Evolutionary conservation across 1,284 basidiomycete genomes (phyloP).

Genomic region (Volvariella volvacea): DNA sequence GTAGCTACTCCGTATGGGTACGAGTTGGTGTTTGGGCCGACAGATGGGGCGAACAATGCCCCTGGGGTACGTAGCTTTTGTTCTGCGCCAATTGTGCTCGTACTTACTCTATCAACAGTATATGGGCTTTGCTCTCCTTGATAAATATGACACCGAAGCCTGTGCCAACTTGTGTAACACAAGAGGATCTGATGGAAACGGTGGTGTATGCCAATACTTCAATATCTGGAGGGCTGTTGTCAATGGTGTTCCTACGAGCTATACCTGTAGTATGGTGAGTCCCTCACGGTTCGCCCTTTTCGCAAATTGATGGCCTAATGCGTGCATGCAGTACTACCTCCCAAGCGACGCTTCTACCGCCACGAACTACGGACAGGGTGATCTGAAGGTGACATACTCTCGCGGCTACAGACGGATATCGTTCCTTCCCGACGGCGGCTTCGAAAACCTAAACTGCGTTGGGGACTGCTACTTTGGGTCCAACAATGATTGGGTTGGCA

Average conservation of each 20-base stretch:
- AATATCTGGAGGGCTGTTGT: constrained; percentile 41
- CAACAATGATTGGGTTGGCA: constrained; percentile 24
- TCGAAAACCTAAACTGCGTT: constrained; percentile 22
- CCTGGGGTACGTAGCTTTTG: constrained; percentile 27
- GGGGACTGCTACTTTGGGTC: constrained; percentile 21
- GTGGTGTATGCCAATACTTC: constrained; percentile 36
- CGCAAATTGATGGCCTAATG: background rate
- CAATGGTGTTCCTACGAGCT: constrained; percentile 30
- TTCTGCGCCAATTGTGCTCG: background rate
- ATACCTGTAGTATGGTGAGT: constrained; percentile 35
- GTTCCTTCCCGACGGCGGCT: constrained; percentile 24
- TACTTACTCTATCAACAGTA: constrained; percentile 17
- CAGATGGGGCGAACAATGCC: constrained; percentile 35
- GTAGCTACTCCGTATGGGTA: constrained; percentile 30
- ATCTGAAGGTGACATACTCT: constrained; percentile 31
- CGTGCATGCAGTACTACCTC: constrained; percentile 27
- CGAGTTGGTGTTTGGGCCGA: constrained; percentile 33
- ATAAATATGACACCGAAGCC: constrained; percentile 29
- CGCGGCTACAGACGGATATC: constrained; percentile 30
- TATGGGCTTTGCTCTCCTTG: constrained; percentile 35
- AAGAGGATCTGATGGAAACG: constrained; percentile 24
- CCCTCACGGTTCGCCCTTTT: background rate
- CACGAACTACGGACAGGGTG: constrained; percentile 31
- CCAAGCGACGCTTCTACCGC: constrained; percentile 30
- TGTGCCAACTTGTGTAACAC: constrained; percentile 31